Percentiles rank a stretch among this genome's conserved stretches.
Conservation (phyloP, 176 grass and related monocot genomes). For the Oryza glumipatula region DNA sequence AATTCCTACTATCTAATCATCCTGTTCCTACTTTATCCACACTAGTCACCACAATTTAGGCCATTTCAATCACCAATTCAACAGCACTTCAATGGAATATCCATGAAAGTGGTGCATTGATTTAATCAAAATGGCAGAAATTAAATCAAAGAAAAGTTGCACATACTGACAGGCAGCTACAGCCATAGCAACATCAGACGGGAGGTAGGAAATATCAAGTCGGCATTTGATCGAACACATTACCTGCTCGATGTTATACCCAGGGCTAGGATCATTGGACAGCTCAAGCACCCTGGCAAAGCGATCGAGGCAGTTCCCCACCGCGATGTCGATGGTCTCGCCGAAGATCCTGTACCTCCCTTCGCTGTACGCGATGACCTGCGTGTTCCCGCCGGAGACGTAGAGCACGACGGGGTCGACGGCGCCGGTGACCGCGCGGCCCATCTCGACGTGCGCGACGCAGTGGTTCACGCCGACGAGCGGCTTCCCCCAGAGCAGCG, state of each 20-base stretch:
- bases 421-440: slow-evolving; percentile 75
- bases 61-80: not conserved
- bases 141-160: not conserved
- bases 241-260: slow-evolving; percentile 95
- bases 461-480: slow-evolving; percentile 95
- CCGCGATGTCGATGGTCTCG: slow-evolving; percentile 90
- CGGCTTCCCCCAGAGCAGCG: slow-evolving; percentile 76
- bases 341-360: slow-evolving; percentile 87
- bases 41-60: not conserved
- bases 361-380: slow-evolving; percentile 93
- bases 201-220: not conserved
- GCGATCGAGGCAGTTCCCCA: slow-evolving; percentile 87
- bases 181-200: not conserved
- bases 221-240: slow-evolving; percentile 21
- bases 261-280: slow-evolving; percentile 86
- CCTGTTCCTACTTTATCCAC: not conserved
- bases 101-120: not conserved
- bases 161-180: not conserved
- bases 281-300: slow-evolving; percentile 86
- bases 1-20: not conserved
- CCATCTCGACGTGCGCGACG: slow-evolving; percentile 97
- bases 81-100: not conserved
- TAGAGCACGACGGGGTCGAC: slow-evolving; percentile 88
- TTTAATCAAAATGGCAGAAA: not conserved
- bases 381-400: slow-evolving; percentile 87